Evolutionary conservation across 192 early-diverging fungal genomes (phyloP), one percentile per base, ranked within the genome.

Genomic region (Entomortierella lignicola): DNA sequence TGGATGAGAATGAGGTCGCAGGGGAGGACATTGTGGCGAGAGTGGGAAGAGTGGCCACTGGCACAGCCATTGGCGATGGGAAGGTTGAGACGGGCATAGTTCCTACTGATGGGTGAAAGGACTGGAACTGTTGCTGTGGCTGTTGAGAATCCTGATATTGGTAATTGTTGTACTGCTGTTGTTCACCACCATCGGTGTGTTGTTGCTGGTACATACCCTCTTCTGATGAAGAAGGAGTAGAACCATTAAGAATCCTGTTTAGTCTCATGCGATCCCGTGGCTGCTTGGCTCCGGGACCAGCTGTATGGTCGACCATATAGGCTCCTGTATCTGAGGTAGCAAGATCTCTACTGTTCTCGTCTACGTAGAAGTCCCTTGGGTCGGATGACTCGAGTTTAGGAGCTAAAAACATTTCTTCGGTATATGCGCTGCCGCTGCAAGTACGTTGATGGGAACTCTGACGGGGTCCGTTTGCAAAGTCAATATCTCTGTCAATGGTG

Each of bases 11-110:
- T 12, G 74, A 64, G 13, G 74, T 69, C 47, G 67, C 55, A 11
- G 74, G 72, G n/a, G 72, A 74, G 37, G 71, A 73, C 73, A 77
- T 77, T 13, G 73, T 77, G 12, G 73, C 66, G 41, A 77, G 55
- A 0, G 73, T 77, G 5, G 74, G 66, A 55, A 77, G 74, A 48
- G 74, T 56, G 17, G 74, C 66, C 7, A 74, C 72, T 20, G 66
- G 74, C 25, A 67, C 59, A 47, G 60, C 60, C 66, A 68, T 68
- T 21, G 66, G 56, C 18, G 66, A 68, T 0, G 74, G 74, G 50
- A 69, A 77, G 18, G 66, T 55, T 2, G 74, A 77, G n/a, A 77
- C 61, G 4, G 74, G 74, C 55, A 77, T 57, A 20, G 74, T 42
- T 31, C 54, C 66, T 8, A 61, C 50, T 21, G 60, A 55, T 1